Percentiles rank a stretch among this genome's conserved stretches.
Conservation (phyloP, 495 filamentous ascomycete species). For the Usnea hakonensis region DNA sequence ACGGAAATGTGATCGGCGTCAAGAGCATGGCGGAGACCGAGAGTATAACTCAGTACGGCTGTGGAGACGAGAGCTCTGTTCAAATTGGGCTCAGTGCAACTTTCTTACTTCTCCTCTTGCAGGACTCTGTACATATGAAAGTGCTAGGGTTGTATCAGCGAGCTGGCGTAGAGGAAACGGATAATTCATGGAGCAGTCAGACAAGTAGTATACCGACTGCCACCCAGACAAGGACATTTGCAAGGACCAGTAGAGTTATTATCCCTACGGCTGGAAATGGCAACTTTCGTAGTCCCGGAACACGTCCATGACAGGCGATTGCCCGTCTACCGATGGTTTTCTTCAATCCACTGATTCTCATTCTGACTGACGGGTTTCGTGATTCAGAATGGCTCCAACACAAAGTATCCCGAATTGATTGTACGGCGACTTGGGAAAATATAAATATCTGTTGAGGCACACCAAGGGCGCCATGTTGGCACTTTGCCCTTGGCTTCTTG, state of each 20-base stretch:
- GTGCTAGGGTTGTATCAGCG: slow-evolving; percentile 22
- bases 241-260: slow-evolving; percentile 53
- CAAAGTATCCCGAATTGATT: too few relatives aligned
- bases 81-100: background rate
- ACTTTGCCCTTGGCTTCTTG: background rate
- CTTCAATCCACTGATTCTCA: slow-evolving; percentile 10
- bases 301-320: slow-evolving; percentile 31
- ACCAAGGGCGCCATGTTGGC: background rate
- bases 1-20: slow-evolving; percentile 93
- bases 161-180: background rate
- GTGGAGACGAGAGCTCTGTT: slow-evolving; percentile 60
- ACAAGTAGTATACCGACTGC: slow-evolving; percentile 62
- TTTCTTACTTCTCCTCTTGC: background rate
- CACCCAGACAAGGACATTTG: slow-evolving; percentile 69
- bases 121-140: slow-evolving; percentile 26
- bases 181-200: slow-evolving; percentile 18
- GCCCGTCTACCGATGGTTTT: slow-evolving; percentile 2
- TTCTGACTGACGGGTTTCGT: background rate
- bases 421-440: background rate
- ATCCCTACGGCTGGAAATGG: slow-evolving; percentile 60
- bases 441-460: background rate
- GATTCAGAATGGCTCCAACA: background rate
- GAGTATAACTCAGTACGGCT: slow-evolving; percentile 76
- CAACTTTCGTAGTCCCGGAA: slow-evolving; percentile 48
- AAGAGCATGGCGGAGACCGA: slow-evolving; percentile 88